Evolutionary conservation across 2,329 filamentous ascomycete genomes (phyloP).

Genomic region (Colletotrichum plurivorum): DNA sequence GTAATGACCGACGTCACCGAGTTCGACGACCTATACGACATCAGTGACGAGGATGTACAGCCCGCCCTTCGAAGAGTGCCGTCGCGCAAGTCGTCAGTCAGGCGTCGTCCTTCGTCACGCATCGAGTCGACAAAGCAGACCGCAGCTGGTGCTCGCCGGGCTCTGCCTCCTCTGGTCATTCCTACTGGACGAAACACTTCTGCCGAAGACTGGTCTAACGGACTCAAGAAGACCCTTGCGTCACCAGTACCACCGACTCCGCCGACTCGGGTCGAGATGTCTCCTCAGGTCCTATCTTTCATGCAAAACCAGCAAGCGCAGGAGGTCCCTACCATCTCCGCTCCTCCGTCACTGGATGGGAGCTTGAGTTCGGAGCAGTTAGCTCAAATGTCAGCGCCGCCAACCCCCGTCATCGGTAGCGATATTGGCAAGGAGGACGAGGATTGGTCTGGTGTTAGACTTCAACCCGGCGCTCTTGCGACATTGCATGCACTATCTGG

Average conservation of each 20-base stretch:
- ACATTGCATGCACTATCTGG: constrained; percentile 82
- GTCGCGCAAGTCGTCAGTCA: constrained; percentile 52
- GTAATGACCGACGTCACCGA: constrained; percentile 76
- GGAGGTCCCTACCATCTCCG: constrained; percentile 80
- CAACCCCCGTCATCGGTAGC: constrained; percentile 81
- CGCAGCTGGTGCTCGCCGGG: constrained; percentile 51
- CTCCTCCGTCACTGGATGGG: constrained; percentile 90
- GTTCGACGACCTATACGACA: constrained; percentile 90
- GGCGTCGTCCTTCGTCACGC: constrained; percentile 56
- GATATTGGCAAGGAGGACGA: constrained; percentile 69
- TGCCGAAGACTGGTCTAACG: constrained; percentile 59
- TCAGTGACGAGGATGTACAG: constrained; percentile 81
- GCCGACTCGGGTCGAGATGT: constrained; percentile 79
- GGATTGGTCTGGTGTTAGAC: constrained; percentile 80
- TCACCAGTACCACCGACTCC: constrained; percentile 76
- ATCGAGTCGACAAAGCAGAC: constrained; percentile 38
- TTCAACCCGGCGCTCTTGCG: constrained; percentile 85
- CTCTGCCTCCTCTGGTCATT: constrained; percentile 68
- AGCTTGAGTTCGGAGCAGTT: constrained; percentile 91
- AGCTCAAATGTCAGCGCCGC: constrained; percentile 84
- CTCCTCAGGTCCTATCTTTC: constrained; percentile 80
- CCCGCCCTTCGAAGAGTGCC: constrained; percentile 40
- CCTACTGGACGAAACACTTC: constrained; percentile 55
- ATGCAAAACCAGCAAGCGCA: constrained; percentile 75
- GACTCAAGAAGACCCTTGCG: constrained; percentile 63